phyloP scores from a whole-genome alignment of 2,329 filamentous ascomycete genomes.

The Didymosphaeria variabile region DNA sequence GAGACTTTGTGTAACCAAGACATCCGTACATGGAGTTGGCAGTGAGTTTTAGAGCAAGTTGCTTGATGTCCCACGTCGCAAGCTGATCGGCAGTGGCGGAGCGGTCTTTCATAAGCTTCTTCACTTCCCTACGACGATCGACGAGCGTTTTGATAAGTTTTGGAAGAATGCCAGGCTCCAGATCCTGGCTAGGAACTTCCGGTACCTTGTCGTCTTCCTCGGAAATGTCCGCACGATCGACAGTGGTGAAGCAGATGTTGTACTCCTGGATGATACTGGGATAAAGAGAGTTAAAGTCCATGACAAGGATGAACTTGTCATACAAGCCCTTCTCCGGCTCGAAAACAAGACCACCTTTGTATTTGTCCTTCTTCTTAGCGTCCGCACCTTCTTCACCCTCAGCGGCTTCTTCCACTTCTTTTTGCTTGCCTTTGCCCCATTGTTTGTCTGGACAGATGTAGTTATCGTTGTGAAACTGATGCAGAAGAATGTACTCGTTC shows the following conservation, averaged over 20 bases:
- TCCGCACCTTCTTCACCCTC: constrained; percentile 74
- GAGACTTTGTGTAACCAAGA: constrained; percentile 93
- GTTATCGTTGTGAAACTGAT: constrained; percentile 96
- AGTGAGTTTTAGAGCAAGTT: constrained; percentile 93
- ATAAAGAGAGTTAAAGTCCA: constrained; percentile 99
- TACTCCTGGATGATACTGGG: constrained; percentile 99
- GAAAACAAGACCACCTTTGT: constrained; percentile 97
- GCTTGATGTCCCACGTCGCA: constrained; percentile 97
- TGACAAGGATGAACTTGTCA: constrained; percentile 97
- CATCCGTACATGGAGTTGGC: constrained; percentile 99
- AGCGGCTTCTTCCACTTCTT: constrained; percentile 75
- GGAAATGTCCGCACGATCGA: constrained; percentile 76
- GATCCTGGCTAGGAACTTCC: constrained; percentile 76
- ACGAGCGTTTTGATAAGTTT: constrained; percentile 92
- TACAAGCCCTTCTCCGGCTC: constrained; percentile 98
- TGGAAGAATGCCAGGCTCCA: constrained; percentile 86
- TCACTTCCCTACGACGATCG: constrained; percentile 87
- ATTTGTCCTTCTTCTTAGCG: constrained; percentile 98
- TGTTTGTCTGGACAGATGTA: constrained; percentile 98
- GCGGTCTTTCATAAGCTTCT: constrained; percentile 96
- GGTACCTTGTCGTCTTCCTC: constrained; percentile 89
- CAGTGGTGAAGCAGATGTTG: constrained; percentile 99
- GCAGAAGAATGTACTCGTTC: constrained; percentile 98
- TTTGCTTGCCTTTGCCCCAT: constrained; percentile 77
- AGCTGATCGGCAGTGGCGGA: constrained; percentile 84